Evolutionary conservation across 169 alveolate species (phyloP), one percentile per base, ranked within the genome.

Genomic region (Cryptosporidium meleagridis): DNA sequence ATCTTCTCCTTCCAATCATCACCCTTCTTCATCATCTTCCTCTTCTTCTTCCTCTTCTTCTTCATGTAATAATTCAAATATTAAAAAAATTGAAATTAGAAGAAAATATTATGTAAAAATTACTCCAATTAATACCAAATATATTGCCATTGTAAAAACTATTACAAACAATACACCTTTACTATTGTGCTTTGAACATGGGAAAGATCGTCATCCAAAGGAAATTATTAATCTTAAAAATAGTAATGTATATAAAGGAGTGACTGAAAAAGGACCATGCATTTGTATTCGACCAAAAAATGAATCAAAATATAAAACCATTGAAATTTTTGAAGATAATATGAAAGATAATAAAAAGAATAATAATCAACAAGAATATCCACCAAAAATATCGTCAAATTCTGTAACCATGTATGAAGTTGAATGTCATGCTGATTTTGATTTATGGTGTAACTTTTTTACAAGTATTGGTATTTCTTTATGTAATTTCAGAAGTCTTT

Each of bases 241-340:
- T 41, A 80, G 89, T 31, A 62, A 62, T 48, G 41, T 80, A 10
- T 80, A 80, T 31, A 59, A 51, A 31, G 89, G 89, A 23, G 89
- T 80, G 4, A 80, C 89, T 3, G 89, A 80, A 67, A 80, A 65
- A 65, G 89, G 89, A 14, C 89, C 89, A 18, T 80, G 89, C 16
- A 80, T 80, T 12, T 80, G 89, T 51, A 62, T 80, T 33, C 41
- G 89, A 31, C 75, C 89, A 21, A 80, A 80, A 62, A 65, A 65
- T 59, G 89, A 80, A 44, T 80, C 73, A 33, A 41, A 80, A 33
- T 65, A 80, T 33, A 80, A 62, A 62, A 65, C 80, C 39, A 48
- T 65, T 41, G 75, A 80, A 44, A 59, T 80, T 44, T 31, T 80
- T 53, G 52, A 26, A 59, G 23, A 55, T 21, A 35, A 26, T n/a